Evolutionary conservation across 169 alveolate genomes (phyloP), one percentile per base, ranked within the genome.

Genomic region (Sarcocystis neurona): DNA sequence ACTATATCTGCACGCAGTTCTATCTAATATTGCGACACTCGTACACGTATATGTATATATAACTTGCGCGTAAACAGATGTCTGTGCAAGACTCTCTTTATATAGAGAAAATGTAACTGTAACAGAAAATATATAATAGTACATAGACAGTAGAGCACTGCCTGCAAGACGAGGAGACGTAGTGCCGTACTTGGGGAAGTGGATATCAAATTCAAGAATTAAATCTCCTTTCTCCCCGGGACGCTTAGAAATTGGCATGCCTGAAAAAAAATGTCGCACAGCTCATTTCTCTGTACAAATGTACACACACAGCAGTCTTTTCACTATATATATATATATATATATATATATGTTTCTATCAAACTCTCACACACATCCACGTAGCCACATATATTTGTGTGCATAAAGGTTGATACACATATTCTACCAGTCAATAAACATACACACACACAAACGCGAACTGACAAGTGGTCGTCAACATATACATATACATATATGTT

Each of bases 161-260:
- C 46, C 70, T 41, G 72, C 53, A 34, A 39, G 63, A 30, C 23
- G 39, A 12, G 41, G 39, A 1, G 70, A 5, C 4, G 60, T 48
- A 10, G 85, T n/a, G 30, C 53, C 84, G 44, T 66, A 86, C 88
- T 87, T 87, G 5, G 95, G 95, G 70, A 90, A 92, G 47, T 34
- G 63, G 70, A 92, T 89, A 80, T 92, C 95, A 79, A 92, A 92
- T 66, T 92, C 95, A 8, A 92, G 79, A 43, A 92, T 92, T 32
- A 92, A 75, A 63, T 92, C 95, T 6, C 95, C 95, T 79, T 90
- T 92, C 74, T 90, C 93, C 0, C 94, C 93, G 0, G 95, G 93
- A 44, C 85, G 85, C 72, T 92, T 92, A 44, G 90, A 84, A 37
- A 92, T 87, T 34, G 95, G 95, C 95, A 92, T 92, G 27, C 95